Base-by-base conservation (phyloP, 495 filamentous ascomycete genomes). In the Aspergillus leporis region DNA sequence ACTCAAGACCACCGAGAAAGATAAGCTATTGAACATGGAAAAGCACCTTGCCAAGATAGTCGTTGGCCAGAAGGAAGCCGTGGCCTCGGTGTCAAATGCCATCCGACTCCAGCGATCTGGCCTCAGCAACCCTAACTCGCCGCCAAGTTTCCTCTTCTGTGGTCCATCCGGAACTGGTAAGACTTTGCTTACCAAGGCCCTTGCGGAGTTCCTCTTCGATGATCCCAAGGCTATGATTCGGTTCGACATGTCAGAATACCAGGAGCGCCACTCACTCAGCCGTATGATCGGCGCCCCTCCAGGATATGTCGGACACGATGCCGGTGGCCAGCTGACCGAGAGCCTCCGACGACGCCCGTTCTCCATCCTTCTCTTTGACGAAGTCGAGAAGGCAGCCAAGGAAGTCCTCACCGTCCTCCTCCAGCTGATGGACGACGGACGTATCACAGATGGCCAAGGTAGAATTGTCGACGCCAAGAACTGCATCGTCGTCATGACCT, bases 211-310 rank as follows among this genome's bases (percentile, higher is more conserved):
- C 80, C 82, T 98, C 36, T 98, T 98, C 75, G 94, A 98, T 69
- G 94, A 98, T 66, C 81, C 94, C 16, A 97, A 97, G 80, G 78
- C 92, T 18, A 98, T 98, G 94, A 96, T 98, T 68, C 90, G 94
- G 16, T 93, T 98, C 78, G 94, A 98, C 74, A 98, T 98, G 94
- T 98, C 94, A 8, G 94, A 98, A 71, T 98, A 98, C 74, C 95
- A 98, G 74, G 94, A 98, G 74, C 90, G 93, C 10, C 94, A 98
- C 74, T 91, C 93, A 1, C 85, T 98, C 23, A 95, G 90, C 66
- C 88, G 94, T 58, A 96, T 98, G 89, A 98, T 98, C 64, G 94
- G 94, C 67, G 93, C 94, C 9, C 94, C 94, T 14, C 94, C 94
- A 8, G 94, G 94, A 63, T 98, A 98, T 66, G 92, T 98, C 58